Base-by-base conservation (phyloP, 2,329 filamentous ascomycete species). In the Sclerotinia borealis region DNA sequence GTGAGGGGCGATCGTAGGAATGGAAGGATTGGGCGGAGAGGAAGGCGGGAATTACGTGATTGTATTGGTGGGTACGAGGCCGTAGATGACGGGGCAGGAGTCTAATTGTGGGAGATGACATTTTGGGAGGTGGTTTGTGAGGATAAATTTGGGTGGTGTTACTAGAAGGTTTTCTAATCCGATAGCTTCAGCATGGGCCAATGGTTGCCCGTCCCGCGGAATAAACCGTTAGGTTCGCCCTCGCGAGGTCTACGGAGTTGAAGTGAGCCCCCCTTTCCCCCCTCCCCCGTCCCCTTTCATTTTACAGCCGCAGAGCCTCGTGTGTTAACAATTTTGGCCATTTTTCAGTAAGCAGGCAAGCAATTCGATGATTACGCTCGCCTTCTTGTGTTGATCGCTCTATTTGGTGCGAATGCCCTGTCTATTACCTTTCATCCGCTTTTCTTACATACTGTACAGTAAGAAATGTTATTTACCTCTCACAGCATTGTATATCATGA, bases 1-100 rank as follows among this genome's bases (percentile, higher is more conserved):
- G 88, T 9, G 82, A 72, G 6, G 83, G 74, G 73, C 92, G 89
- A 72, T 90, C 84, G 76, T 87, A 81, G 65, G 90, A 93, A 78
- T 95, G 90, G 79, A 92, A 72, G 25, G 61, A 51, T 19, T 65
- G 39, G 31, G 51, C n/a, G 48, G 37, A 45, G 22, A n/a, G 36
- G 31, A n/a, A 43, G 29, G 7, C 8, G 22, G n/a, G 11, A 9
- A 29, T 45, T 34, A 15, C 49, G 29, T n/a, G 37, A 36, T 25
- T 9, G 31, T 41, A 25, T 61, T 54, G 48, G 31, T 56, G 39
- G 7, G 13, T 34, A 13, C 54, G 22, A 43, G 48, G 59, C 48
- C 59, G 59, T 29, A 55, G 37, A 55, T 51, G 59, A 37, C 59
- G 59, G 37, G 59, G 59, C 36, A 61, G 19, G 11, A 54, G 29